Evolutionary conservation across 2,329 filamentous ascomycete genomes (phyloP).

Genomic region (Cordyceps farinosa): DNA sequence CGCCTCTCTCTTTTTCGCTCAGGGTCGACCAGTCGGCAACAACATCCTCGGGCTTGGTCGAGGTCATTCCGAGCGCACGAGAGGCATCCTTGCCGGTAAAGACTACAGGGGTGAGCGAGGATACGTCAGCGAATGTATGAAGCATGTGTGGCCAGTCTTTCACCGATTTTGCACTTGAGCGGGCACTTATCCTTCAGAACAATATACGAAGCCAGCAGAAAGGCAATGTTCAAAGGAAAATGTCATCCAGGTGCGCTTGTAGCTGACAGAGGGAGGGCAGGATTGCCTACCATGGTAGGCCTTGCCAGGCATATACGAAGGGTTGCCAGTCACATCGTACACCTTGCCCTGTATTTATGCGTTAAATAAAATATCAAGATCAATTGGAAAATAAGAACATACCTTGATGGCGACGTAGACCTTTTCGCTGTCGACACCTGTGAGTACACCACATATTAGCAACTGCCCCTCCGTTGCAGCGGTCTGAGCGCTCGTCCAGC

Average conservation of each 20-base stretch:
- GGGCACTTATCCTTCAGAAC: neutral
- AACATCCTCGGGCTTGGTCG: conserved; percentile 81
- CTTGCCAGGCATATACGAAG: conserved; percentile 37
- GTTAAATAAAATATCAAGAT: conserved; percentile 4
- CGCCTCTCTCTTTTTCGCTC: conserved; percentile 77
- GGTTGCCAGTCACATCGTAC: conserved; percentile 87
- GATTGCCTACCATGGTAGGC: conserved; percentile 70
- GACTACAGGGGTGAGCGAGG: conserved; percentile 50
- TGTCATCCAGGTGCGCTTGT: no score
- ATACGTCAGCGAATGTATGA: conserved; percentile 19
- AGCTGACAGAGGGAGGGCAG: neutral
- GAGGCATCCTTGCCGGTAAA: conserved; percentile 96
- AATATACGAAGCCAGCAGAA: neutral
- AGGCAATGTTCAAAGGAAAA: neutral
- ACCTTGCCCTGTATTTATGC: conserved; percentile 66
- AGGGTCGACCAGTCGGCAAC: conserved; percentile 78
- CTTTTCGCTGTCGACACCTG: conserved; percentile 62
- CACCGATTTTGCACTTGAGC: neutral
- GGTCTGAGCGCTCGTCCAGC: neutral
- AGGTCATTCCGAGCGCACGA: conserved; percentile 82
- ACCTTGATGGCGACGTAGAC: conserved; percentile 71
- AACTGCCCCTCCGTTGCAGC: neutral
- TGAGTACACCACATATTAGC: conserved; percentile 22
- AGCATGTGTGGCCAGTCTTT: conserved; percentile 4
- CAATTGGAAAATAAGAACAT: conserved; percentile 19